Conservation (phyloP, 768 basidiomycete species). For the Gyrodon lividus region DNA sequence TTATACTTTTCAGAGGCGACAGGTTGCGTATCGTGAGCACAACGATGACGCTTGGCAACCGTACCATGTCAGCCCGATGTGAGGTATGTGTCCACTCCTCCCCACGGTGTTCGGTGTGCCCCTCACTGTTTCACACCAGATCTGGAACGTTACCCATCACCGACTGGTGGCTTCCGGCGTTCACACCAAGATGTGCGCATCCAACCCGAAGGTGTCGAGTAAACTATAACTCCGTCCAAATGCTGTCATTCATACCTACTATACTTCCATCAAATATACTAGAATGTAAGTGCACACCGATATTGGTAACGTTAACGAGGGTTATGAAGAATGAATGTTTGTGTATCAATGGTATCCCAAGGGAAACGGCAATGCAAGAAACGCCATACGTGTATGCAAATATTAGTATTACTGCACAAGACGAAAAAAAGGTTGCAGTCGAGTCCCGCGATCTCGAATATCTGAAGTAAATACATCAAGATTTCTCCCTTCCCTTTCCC, state of each 20-base stretch:
- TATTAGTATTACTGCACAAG: slow-evolving; percentile 8
- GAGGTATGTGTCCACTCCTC: slow-evolving; percentile 37
- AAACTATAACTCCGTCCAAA: slow-evolving; percentile 15
- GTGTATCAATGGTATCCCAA: slow-evolving; percentile 9
- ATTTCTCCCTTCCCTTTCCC: background rate
- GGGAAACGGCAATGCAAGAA: slow-evolving; percentile 2
- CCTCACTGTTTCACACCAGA: slow-evolving; percentile 30
- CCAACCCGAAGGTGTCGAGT: slow-evolving; percentile 16
- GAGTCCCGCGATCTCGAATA: slow-evolving; percentile 15
- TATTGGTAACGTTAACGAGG: background rate
- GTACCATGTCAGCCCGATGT: slow-evolving; percentile 46
- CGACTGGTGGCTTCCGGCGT: slow-evolving; percentile 54
- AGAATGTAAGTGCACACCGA: slow-evolving; percentile 11
- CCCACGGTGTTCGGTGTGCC: background rate
- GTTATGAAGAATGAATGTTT: slow-evolving; percentile 5
- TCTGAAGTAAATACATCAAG: background rate
- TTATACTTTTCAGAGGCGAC: slow-evolving; percentile 39
- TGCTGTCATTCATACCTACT: background rate
- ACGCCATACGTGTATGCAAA: background rate
- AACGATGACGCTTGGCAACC: slow-evolving; percentile 47
- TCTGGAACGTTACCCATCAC: slow-evolving; percentile 54
- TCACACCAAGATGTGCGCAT: slow-evolving; percentile 55
- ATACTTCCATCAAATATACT: slow-evolving; percentile 9
- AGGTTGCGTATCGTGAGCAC: slow-evolving; percentile 51
- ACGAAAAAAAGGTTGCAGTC: slow-evolving; percentile 17